Evolutionary conservation across 2,329 filamentous ascomycete genomes (phyloP).

Genomic region (Calcarisporium arbuscula): DNA sequence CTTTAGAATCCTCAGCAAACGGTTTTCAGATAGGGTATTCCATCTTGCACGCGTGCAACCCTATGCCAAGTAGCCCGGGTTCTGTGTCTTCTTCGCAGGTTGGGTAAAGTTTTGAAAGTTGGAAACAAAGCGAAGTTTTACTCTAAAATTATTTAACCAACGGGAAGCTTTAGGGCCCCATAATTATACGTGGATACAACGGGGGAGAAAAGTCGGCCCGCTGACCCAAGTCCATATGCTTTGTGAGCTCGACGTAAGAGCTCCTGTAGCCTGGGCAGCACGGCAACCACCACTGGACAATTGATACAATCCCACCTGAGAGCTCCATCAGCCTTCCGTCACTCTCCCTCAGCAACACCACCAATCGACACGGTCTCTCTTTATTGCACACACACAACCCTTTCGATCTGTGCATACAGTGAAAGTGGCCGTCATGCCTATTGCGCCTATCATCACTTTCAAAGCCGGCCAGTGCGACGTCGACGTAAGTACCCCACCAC

Average conservation of each 20-base stretch:
- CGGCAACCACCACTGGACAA: slow-evolving; percentile 5
- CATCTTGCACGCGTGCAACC: no score
- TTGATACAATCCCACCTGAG: not conserved
- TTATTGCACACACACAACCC: slow-evolving; percentile 3
- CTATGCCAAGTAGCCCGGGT: no score
- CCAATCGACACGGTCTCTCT: slow-evolving; percentile 1
- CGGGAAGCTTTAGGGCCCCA: no score
- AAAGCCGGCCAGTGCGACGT: slow-evolving; percentile 88
- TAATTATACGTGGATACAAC: slow-evolving; percentile 1
- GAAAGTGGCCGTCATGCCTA: slow-evolving; percentile 56
- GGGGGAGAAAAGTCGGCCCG: slow-evolving; percentile 16
- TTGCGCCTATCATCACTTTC: slow-evolving; percentile 85
- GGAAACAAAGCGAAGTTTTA: no score
- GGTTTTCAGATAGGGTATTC: no score
- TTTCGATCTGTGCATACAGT: slow-evolving; percentile 3
- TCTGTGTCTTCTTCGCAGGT: no score
- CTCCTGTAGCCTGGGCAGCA: slow-evolving; percentile 26
- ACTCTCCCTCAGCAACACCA: slow-evolving; percentile 3
- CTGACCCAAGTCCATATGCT: not conserved
- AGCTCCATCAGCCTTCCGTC: slow-evolving; percentile 2
- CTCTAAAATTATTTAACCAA: no score
- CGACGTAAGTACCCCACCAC: slow-evolving; percentile 51
- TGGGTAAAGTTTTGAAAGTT: no score
- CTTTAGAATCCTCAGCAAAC: no score
- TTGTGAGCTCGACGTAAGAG: slow-evolving; percentile 30